phyloP scores from a whole-genome alignment of 805 yeast species.

The Kuraishia piskuri region DNA sequence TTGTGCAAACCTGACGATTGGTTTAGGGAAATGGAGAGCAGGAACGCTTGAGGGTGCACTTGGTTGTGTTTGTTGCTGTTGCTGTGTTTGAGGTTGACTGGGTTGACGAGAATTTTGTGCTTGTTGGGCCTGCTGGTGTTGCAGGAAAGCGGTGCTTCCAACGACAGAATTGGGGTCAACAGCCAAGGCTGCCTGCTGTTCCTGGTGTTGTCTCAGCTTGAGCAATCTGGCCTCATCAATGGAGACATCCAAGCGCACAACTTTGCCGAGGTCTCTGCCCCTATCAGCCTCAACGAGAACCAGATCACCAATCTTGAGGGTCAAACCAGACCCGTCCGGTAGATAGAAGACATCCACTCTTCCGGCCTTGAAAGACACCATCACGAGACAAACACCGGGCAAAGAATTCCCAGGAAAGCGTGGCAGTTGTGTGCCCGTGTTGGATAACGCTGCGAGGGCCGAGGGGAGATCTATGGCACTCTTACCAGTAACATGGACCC shows the following conservation, averaged over 20 bases:
- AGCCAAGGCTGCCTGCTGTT: slow-evolving; percentile 57
- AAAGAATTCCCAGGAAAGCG: slow-evolving; percentile 22
- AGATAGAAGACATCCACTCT: slow-evolving; percentile 70
- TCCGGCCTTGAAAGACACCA: slow-evolving; percentile 73
- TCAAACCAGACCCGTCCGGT: slow-evolving; percentile 28
- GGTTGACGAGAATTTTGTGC: neutral
- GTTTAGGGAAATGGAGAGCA: slow-evolving; percentile 58
- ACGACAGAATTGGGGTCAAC: slow-evolving; percentile 24
- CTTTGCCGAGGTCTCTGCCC: slow-evolving; percentile 68
- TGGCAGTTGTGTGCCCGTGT: slow-evolving; percentile 28
- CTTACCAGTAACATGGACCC: slow-evolving; percentile 10
- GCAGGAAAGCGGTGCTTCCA: slow-evolving; percentile 4
- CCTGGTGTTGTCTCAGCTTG: slow-evolving; percentile 58
- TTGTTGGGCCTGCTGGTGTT: neutral
- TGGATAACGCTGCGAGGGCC: slow-evolving; percentile 13
- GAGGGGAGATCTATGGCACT: slow-evolving; percentile 5
- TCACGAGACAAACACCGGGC: slow-evolving; percentile 33
- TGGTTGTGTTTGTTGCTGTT: slow-evolving; percentile 7
- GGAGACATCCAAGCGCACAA: slow-evolving; percentile 48
- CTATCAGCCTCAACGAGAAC: slow-evolving; percentile 83
- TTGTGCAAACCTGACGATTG: slow-evolving; percentile 55
- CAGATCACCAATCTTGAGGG: slow-evolving; percentile 47
- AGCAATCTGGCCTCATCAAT: slow-evolving; percentile 60
- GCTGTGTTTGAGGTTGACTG: neutral
- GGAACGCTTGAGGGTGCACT: slow-evolving; percentile 22